Base-by-base conservation (phyloP, 1,139 yeast genomes). In the Pichia cactophila region DNA sequence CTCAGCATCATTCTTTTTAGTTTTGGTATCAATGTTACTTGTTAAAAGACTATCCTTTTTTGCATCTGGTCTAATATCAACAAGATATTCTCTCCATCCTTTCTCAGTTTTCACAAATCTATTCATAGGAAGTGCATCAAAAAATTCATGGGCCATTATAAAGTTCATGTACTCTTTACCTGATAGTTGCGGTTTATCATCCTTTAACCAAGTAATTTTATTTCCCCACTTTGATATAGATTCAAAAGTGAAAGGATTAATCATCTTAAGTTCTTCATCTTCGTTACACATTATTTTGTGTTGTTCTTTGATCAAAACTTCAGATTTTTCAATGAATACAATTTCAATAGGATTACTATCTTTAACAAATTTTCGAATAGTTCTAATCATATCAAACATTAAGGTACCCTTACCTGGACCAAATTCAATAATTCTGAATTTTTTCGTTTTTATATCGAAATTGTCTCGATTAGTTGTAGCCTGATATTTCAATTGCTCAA, bases 361-460 rank as follows among this genome's bases (percentile, higher is more conserved):
- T 38, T 64, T 61, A 17, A 68, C 61, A 43, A 80, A 69, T 52
- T 67, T 71, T 48, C 73, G 69, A 59, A 81, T 74, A 1, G 75
- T 68, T 12, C 66, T 66, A 54, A 87, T 62, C 42, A 77, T 68
- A 62, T 87, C 96, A 58, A 72, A 71, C 80, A 86, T 81, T 57
- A 87, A 68, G 0, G 96, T 86, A 1, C 96, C 96, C 58, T 76
- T 74, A 5, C 96, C 96, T 0, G 96, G 96, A 0, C 96, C 96
- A 63, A 86, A 80, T 63, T 87, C 96, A n/a, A 86, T 71, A n/a
- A 87, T 60, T 49, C 83, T 70, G 33, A 83, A 67, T 6, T 20
- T 53, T 44, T 59, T 60, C 9, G 56, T 58, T 4, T 50, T 50
- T 17, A 63, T 58, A 9, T 52, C 46, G 47, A 61, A 62, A 1